Percentiles rank a stretch among this genome's conserved stretches.
Evolutionary conservation across 768 basidiomycete genomes (phyloP).

Genomic region (Lepiota venenata): DNA sequence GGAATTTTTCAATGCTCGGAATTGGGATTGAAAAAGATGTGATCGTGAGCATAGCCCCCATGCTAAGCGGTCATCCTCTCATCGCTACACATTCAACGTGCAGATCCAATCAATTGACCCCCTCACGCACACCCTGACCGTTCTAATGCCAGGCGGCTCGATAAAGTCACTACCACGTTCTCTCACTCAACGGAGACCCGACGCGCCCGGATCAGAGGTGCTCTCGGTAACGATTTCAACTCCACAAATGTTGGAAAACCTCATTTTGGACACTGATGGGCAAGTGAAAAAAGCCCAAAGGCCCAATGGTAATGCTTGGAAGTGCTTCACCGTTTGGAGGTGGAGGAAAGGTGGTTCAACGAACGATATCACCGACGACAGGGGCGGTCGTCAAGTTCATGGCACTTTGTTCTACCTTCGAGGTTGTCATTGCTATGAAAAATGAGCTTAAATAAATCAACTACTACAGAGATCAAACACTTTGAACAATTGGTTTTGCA

Average conservation of each 20-base stretch:
- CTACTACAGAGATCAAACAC: too few species aligned
- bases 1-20: conserved; percentile 38
- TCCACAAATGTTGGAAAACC: conserved; percentile 49
- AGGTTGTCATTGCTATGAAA: conserved; percentile 35
- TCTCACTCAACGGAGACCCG: conserved; percentile 2
- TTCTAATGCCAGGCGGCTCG: conserved; percentile 37
- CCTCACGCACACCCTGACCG: conserved; percentile 35
- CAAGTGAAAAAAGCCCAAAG: conserved; percentile 38
- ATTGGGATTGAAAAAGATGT: conserved; percentile 52
- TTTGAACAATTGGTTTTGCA: too few species aligned
- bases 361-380: conserved; percentile 19
- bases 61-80: not conserved
- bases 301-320: conserved; percentile 56
- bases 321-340: conserved; percentile 52
- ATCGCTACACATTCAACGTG: not conserved
- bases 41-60: conserved; percentile 32
- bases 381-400: conserved; percentile 42
- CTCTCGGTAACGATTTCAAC: conserved; percentile 35
- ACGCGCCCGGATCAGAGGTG: conserved; percentile 12
- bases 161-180: conserved; percentile 33
- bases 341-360: conserved; percentile 32
- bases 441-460: not conserved
- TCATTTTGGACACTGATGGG: conserved; percentile 48
- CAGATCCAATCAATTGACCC: conserved; percentile 47
- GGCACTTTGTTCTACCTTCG: conserved; percentile 51